phyloP scores from a whole-genome alignment of 106 monocot genomes.

The Apostasia ramifera region DNA sequence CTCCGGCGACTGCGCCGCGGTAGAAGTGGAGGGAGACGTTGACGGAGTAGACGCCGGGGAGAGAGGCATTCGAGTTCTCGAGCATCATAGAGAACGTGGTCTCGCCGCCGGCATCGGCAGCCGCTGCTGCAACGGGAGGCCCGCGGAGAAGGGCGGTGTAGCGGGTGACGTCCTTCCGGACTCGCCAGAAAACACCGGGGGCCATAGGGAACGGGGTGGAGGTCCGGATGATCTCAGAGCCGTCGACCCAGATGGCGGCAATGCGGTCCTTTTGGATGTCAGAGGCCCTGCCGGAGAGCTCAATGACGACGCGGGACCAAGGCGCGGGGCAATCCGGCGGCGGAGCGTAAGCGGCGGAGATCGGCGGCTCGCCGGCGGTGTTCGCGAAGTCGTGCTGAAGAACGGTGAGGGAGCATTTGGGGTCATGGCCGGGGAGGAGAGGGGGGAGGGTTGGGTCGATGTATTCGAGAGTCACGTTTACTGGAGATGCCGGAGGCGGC shows the following conservation, averaged over 20 bases:
- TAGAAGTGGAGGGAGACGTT: constrained; percentile 58
- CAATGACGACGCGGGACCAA: constrained; percentile 16
- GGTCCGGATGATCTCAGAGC: constrained; percentile 9
- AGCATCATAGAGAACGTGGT: constrained; percentile 30
- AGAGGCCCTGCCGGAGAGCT: constrained; percentile 11
- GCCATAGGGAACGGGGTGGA: constrained; percentile 12
- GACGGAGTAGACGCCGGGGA: constrained; percentile 51
- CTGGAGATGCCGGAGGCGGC: not conserved
- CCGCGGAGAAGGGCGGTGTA: constrained; percentile 16
- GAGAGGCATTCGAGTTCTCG: constrained; percentile 38
- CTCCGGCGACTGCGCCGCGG: not conserved
- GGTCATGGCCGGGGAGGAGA: constrained; percentile 10
- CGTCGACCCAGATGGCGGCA: constrained; percentile 4
- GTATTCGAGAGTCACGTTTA: constrained; percentile 8
- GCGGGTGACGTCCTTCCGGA: constrained; percentile 13
- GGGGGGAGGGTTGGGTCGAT: constrained; percentile 24
- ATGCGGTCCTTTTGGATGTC: constrained; percentile 17
- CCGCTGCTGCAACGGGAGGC: not conserved
- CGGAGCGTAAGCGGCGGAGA: constrained; percentile 4
- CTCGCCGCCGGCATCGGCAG: not conserved
- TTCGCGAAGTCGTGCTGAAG: constrained; percentile 9
- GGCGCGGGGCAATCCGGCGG: constrained; percentile 13
- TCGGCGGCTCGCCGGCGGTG: constrained; percentile 8
- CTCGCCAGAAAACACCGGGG: constrained; percentile 14
- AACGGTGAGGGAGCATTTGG: constrained; percentile 13